Percentiles rank a stretch among this genome's conserved stretches.
phyloP scores from a whole-genome alignment of 2,329 filamentous ascomycete genomes.

The Trichothecium roseum region DNA sequence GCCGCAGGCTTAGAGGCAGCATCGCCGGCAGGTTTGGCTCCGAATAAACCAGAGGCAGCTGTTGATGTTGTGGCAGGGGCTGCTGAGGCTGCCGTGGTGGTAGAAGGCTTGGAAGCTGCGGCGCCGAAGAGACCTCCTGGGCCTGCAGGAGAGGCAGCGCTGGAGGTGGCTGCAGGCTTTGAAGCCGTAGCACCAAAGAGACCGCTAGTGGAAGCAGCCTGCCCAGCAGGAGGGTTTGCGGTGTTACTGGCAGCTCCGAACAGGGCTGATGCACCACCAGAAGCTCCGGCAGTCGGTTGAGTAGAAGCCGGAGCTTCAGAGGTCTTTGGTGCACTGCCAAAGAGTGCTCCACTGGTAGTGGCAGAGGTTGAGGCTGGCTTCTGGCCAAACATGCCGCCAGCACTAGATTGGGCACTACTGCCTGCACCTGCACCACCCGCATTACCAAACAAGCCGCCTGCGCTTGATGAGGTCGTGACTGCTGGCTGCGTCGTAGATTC shows the following conservation, averaged over 20 bases:
- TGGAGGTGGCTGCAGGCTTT: constrained; percentile 6
- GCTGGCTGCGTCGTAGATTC: constrained; percentile 4
- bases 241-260: not conserved
- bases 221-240: constrained; percentile 10
- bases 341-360: constrained; percentile 12
- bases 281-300: too few relatives aligned
- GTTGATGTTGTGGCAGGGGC: constrained; percentile 16
- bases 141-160: constrained; percentile 7
- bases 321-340: constrained; percentile 11
- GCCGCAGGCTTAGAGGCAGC: constrained; percentile 17
- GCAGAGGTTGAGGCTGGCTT: constrained; percentile 13
- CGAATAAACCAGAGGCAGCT: constrained; percentile 19
- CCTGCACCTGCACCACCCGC: too few relatives aligned
- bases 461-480: constrained; percentile 3
- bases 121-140: constrained; percentile 6
- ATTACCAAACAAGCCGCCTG: constrained; percentile 11
- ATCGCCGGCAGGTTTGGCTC: constrained; percentile 15
- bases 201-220: constrained; percentile 11
- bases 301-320: constrained; percentile 2
- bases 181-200: constrained; percentile 12
- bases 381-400: constrained; percentile 15
- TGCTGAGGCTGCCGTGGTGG: constrained; percentile 12
- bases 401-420: constrained; percentile 5
- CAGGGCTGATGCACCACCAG: too few relatives aligned
- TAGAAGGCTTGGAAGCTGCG: constrained; percentile 12